These are phyloP conservation scores for Scheffersomyces spartinae DNA, from an alignment of 805 yeast species.

Conservation along the genomic window DNA sequence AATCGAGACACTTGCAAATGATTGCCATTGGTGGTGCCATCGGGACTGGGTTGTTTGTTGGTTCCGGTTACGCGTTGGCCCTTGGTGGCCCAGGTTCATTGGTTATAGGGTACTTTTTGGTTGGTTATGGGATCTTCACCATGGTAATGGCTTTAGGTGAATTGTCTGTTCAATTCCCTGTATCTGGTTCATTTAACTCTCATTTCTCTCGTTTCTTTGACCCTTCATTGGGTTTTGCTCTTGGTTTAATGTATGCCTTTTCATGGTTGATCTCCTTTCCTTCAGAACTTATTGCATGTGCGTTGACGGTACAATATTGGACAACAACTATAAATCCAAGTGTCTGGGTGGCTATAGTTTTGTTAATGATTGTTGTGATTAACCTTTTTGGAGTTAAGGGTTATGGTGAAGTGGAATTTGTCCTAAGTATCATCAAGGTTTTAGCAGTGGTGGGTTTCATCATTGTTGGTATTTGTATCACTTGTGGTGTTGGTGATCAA, in stretches of 20 bases:
- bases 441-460: conserved; percentile 15
- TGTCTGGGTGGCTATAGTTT: conserved; percentile 16
- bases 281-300: conserved; percentile 13
- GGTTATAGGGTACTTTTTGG: conserved; percentile 15
- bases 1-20: conserved; percentile 45
- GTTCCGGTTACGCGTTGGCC: conserved; percentile 32
- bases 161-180: conserved; percentile 17
- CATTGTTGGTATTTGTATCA: conserved; percentile 22
- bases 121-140: conserved; percentile 12
- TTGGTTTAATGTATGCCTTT: conserved; percentile 16
- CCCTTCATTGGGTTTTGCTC: conserved; percentile 18
- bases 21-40: conserved; percentile 63
- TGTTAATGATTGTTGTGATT: conserved; percentile 10
- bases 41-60: conserved; percentile 51
- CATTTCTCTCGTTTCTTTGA: conserved; percentile 18
- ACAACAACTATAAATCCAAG: conserved; percentile 10
- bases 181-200: conserved; percentile 18
- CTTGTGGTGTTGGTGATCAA: conserved; percentile 29
- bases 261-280: conserved; percentile 24
- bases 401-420: conserved; percentile 16
- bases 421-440: conserved; percentile 15
- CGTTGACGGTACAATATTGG: conserved; percentile 14
- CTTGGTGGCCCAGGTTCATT: conserved; percentile 18
- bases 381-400: conserved; percentile 16
- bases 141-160: conserved; percentile 20